Evolutionary conservation across 257 asterid genomes (phyloP).

Genomic region (Buddleja alternifolia): DNA sequence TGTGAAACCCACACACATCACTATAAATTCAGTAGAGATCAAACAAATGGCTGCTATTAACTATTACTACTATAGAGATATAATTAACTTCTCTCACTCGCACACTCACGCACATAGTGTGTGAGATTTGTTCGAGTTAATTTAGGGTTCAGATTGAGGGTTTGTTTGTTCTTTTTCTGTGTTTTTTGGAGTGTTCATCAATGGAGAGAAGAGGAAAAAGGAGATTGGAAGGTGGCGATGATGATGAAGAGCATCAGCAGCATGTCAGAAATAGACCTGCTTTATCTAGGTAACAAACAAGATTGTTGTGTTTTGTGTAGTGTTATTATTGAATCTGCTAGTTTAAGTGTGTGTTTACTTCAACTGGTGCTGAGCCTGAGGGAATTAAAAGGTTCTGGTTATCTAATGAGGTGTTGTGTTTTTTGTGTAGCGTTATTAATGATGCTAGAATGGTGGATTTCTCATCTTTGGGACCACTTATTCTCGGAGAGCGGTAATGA

Average conservation of each 20-base stretch:
- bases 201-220: constrained; percentile 52
- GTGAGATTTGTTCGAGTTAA: background rate
- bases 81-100: no score
- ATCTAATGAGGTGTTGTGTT: constrained; percentile 17
- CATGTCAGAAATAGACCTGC: constrained; percentile 50
- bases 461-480: constrained; percentile 93
- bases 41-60: no score
- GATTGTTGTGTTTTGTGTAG: background rate
- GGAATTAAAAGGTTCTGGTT: background rate
- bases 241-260: constrained; percentile 44
- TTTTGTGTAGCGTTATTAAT: constrained; percentile 82
- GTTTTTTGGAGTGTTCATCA: constrained; percentile 20
- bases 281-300: constrained; percentile 25
- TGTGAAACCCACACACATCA: no score
- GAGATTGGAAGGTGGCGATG: constrained; percentile 48
- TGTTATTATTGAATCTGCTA: background rate
- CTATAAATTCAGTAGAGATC: no score
- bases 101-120: no score
- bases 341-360: background rate
- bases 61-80: no score
- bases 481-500: constrained; percentile 93
- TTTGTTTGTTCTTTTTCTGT: background rate
- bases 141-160: background rate
- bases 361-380: constrained; percentile 15
- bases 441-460: constrained; percentile 94